These are phyloP conservation scores for Aspergillus ochraceus DNA, from an alignment of 2,329 filamentous ascomycete genomes.

Conservation along the genomic window DNA sequence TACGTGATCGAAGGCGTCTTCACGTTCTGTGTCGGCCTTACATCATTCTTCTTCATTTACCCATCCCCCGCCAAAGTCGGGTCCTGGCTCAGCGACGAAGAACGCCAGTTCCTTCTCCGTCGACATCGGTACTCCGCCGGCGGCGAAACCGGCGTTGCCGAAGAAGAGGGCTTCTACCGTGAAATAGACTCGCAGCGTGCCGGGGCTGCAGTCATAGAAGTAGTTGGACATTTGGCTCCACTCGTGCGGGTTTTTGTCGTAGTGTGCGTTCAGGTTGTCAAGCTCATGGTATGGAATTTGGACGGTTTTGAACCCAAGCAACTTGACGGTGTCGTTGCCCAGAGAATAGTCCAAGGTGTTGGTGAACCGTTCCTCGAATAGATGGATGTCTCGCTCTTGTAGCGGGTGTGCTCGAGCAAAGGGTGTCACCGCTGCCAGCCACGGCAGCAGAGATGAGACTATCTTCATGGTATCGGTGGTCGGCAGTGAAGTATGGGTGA, in stretches of 20 bases:
- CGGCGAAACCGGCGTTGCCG: slow-evolving; percentile 1
- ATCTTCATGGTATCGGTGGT: no score
- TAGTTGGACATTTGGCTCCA: not conserved
- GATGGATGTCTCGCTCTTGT: no score
- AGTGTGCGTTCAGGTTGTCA: not conserved
- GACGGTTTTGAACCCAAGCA: no score
- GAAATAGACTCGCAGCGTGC: no score
- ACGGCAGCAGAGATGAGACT: no score
- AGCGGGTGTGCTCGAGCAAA: no score
- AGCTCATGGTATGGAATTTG: not conserved
- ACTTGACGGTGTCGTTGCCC: no score
- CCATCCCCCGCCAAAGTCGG: not conserved
- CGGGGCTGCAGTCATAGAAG: not conserved
- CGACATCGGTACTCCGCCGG: slow-evolving; percentile 3
- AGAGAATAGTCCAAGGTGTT: no score
- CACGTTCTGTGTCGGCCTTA: not conserved
- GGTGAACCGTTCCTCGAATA: no score
- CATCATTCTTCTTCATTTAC: not conserved
- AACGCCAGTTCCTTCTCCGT: slow-evolving; percentile 1
- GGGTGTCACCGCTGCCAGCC: no score
- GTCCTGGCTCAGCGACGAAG: not conserved
- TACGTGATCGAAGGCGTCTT: not conserved
- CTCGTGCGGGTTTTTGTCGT: not conserved
- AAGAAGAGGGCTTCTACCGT: not conserved
- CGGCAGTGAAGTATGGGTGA: no score